Evolutionary conservation across 306 rosid genomes (phyloP), one percentile per base, ranked within the genome.

Genomic region (Quercus glauca): DNA sequence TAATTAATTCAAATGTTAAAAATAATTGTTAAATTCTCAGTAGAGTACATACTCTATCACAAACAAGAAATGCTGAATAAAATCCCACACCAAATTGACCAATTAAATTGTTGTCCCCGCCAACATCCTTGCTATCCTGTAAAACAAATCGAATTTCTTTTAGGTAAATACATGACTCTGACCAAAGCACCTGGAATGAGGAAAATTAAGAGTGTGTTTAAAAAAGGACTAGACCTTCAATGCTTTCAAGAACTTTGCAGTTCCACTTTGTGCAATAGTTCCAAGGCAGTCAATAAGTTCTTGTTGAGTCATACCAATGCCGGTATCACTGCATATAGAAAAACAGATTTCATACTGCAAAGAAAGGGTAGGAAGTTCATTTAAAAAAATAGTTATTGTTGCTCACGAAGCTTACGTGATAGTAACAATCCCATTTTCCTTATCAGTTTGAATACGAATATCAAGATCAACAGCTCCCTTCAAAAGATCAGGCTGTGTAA

Each of bases 11-110:
- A 63, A 28, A 8, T 13, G 20, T 43, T 20, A 69, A n/a, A 10
- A 13, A 11, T 41, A 73, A 55, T 15, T 17, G 23, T 41, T 41
- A 15, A 31, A 3, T 28, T 25, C 61, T 25, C 57, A 21, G 55
- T 31, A 67, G 60, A 76, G 75, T 55, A 9, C 85, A 77, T 88
- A 96, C 99, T 88, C 90, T 83, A 80, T 96, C 96, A 31, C 98
- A 68, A 83, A 96, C 99, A 68, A 93, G 90, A 81, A 96, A 96
- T 73, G 99, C 83, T 23, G 99, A 90, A 79, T 91, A 93, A 80
- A 96, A 93, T 43, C 99, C 98, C 28, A 93, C 99, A 82, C 99
- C 98, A 85, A 96, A 96, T 81, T 96, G 99, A 74, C 99, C 99
- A 51, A 96, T 93, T 82, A 96, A 79, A 87, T 93, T 93, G 90